Evolutionary conservation across 1,284 basidiomycete species (phyloP).

Genomic region (Pascua sp.): DNA sequence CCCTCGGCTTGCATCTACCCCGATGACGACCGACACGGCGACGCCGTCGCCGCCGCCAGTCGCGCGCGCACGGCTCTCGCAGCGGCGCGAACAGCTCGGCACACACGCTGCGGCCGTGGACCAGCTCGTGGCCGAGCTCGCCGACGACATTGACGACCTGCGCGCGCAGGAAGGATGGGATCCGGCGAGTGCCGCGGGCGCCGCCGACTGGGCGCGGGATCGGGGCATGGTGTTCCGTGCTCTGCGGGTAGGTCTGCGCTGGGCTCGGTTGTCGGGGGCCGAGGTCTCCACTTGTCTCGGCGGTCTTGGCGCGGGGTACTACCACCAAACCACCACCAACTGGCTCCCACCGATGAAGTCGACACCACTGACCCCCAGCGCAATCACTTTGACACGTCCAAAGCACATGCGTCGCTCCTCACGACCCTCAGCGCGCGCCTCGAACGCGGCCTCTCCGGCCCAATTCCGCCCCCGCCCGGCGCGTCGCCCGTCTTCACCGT

Average conservation of each 20-base stretch:
- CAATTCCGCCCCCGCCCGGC: slow-evolving; percentile 28
- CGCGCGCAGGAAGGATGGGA: slow-evolving; percentile 42
- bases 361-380: slow-evolving; percentile 20
- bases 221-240: slow-evolving; percentile 36
- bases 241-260: slow-evolving; percentile 34
- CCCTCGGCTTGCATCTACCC: too few relatives aligned
- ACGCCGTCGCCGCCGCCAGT: too few relatives aligned
- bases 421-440: slow-evolving; percentile 24
- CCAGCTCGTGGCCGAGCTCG: slow-evolving; percentile 31
- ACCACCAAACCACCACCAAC: not conserved
- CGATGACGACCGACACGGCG: too few relatives aligned
- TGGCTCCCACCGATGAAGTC: too few relatives aligned
- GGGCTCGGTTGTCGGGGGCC: too few relatives aligned
- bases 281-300: not conserved
- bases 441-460: slow-evolving; percentile 22
- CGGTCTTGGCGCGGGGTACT: not conserved
- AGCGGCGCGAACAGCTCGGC: slow-evolving; percentile 27
- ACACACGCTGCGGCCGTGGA: slow-evolving; percentile 28
- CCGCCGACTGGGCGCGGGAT: slow-evolving; percentile 41
- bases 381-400: slow-evolving; percentile 32
- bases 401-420: slow-evolving; percentile 29
- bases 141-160: slow-evolving; percentile 36
- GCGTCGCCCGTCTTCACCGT: slow-evolving; percentile 32
- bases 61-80: not conserved
- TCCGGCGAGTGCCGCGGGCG: slow-evolving; percentile 26